Conservation (phyloP, 2,329 filamentous ascomycete genomes). For the Stachybotrys elegans region DNA sequence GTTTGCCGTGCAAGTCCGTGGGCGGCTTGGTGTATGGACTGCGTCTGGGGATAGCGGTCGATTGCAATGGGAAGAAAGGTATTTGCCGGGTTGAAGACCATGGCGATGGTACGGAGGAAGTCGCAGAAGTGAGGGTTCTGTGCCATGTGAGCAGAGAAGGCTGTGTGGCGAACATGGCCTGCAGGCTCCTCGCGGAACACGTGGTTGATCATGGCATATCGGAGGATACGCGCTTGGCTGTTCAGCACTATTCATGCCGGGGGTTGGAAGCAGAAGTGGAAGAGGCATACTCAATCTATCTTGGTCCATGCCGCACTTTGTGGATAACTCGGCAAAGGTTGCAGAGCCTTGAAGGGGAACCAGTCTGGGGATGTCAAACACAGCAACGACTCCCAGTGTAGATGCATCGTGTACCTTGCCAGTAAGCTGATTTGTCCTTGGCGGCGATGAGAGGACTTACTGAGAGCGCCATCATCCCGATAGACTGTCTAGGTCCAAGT, state of each 20-base stretch:
- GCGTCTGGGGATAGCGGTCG: background rate
- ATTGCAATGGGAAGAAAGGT: background rate
- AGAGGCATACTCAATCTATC: background rate
- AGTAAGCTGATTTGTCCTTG: background rate
- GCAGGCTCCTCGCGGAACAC: background rate
- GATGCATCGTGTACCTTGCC: background rate
- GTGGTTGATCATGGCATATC: background rate
- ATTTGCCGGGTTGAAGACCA: background rate
- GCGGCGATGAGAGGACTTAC: background rate
- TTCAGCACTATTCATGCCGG: slow-evolving; percentile 1
- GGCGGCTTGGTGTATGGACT: background rate
- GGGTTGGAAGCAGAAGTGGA: background rate
- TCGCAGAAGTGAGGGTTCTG: background rate
- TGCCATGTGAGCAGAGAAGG: background rate
- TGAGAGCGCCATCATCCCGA: background rate
- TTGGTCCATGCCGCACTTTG: slow-evolving; percentile 1
- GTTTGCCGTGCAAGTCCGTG: background rate
- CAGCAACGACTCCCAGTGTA: background rate
- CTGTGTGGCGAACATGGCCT: background rate
- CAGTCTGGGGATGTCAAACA: background rate
- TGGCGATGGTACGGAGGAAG: background rate
- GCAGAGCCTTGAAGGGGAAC: background rate
- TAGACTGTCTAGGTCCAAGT: background rate
- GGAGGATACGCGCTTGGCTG: background rate
- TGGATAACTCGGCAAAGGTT: slow-evolving; percentile 1